Conservation (phyloP, 305 asterid genomes). For the Fraxinus ornus region DNA sequence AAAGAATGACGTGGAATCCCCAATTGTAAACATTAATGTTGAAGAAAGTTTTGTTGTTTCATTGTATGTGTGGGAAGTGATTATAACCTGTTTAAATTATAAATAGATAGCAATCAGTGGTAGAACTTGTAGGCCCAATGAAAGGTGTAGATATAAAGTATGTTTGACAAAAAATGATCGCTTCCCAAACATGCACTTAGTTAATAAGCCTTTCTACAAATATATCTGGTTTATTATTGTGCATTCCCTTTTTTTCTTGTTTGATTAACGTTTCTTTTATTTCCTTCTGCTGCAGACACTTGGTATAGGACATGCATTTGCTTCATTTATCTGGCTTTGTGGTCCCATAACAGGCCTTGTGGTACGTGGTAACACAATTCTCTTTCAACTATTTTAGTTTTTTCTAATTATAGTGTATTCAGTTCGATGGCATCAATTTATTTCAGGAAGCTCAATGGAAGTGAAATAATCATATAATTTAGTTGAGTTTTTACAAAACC, state of each 20-base stretch:
- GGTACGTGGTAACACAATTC: conserved; percentile 49
- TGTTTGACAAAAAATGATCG: background rate
- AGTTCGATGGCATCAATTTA: conserved; percentile 8
- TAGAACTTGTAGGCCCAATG: background rate
- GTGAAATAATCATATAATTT: conserved; percentile 12
- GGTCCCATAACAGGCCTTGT: conserved; percentile 99
- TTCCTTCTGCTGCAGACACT: conserved; percentile 75
- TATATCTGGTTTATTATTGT: conserved; percentile 2
- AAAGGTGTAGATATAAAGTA: background rate
- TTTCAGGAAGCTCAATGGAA: conserved; percentile 16
- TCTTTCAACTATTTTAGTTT: conserved; percentile 5
- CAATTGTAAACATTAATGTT: background rate
- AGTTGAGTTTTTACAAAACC: background rate
- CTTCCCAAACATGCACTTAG: background rate
- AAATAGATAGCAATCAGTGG: background rate
- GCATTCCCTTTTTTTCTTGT: conserved; percentile 16
- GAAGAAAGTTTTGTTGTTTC: background rate
- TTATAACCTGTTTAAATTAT: too few species aligned
- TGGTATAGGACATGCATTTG: conserved; percentile 92
- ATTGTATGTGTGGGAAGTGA: background rate
- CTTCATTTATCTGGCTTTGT: conserved; percentile 99
- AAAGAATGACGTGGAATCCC: background rate
- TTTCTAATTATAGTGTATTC: background rate
- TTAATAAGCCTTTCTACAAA: background rate
- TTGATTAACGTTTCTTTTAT: conserved; percentile 20